Evolutionary conservation across 345 rosid genomes (phyloP).

Genomic region (Firmiana major): DNA sequence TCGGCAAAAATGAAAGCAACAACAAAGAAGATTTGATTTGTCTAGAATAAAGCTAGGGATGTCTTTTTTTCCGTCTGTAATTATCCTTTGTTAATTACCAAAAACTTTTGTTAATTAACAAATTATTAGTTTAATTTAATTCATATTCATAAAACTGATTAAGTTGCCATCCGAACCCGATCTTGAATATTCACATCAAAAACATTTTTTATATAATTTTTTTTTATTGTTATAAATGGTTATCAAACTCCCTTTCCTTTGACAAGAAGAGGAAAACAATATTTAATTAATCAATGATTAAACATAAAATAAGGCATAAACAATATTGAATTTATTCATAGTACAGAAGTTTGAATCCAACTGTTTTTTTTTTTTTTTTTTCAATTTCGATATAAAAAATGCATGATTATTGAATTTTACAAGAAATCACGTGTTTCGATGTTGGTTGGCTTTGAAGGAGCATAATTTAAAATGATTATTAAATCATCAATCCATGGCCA

Average conservation of each 20-base stretch:
- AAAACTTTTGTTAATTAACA: neutral
- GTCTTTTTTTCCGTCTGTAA: neutral
- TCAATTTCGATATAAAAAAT: too few relatives aligned
- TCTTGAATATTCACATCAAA: neutral
- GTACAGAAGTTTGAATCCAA: too few relatives aligned
- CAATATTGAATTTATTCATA: neutral
- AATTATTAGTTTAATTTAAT: neutral
- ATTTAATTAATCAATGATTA: neutral
- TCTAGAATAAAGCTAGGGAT: neutral
- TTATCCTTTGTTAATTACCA: neutral
- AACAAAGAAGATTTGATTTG: neutral
- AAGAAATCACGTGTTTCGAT: conserved; percentile 10
- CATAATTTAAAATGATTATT: neutral
- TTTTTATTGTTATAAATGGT: neutral
- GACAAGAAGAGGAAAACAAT: neutral
- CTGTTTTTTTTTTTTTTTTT: too few relatives aligned
- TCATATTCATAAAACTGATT: neutral
- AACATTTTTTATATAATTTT: neutral
- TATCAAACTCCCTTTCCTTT: neutral
- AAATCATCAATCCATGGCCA: neutral
- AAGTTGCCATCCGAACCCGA: neutral
- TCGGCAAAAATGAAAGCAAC: neutral
- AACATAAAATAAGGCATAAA: neutral
- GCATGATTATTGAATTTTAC: neutral
- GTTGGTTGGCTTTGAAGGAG: neutral